A percentile compares a stretch with the other conserved stretches of the same genome.
These are phyloP conservation scores for Agaricus subrufescens DNA, from an alignment of 768 basidiomycete genomes.

Conservation along the genomic window DNA sequence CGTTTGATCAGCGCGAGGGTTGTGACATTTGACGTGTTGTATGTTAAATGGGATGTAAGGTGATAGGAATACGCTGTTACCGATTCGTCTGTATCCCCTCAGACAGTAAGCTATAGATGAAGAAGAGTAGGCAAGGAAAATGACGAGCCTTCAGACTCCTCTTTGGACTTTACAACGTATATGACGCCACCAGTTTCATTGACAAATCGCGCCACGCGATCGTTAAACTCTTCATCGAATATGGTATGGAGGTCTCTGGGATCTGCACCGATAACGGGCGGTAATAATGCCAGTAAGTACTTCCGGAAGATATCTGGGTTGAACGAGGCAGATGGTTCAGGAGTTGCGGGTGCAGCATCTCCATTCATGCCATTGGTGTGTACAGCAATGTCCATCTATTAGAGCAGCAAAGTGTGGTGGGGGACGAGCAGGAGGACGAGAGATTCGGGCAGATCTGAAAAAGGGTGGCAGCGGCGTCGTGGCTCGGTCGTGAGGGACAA, in stretches of 20 bases:
- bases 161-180: slow-evolving; percentile 77
- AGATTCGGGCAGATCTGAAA: too few species aligned
- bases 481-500: too few species aligned
- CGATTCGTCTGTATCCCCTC: slow-evolving; percentile 49
- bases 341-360: slow-evolving; percentile 13
- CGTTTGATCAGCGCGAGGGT: slow-evolving; percentile 97
- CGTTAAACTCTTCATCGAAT: slow-evolving; percentile 72
- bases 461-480: too few species aligned
- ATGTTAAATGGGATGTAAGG: slow-evolving; percentile 68
- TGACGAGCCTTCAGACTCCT: slow-evolving; percentile 65
- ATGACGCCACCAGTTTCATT: slow-evolving; percentile 71
- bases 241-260: slow-evolving; percentile 60
- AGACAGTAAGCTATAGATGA: background rate
- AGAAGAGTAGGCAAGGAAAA: background rate
- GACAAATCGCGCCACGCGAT: slow-evolving; percentile 72
- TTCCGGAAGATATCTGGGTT: slow-evolving; percentile 66
- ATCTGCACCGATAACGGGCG: slow-evolving; percentile 75
- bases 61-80: slow-evolving; percentile 61
- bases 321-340: slow-evolving; percentile 34
- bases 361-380: slow-evolving; percentile 22
- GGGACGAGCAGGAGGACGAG: background rate
- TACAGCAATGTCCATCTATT: slow-evolving; percentile 17
- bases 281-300: slow-evolving; percentile 70
- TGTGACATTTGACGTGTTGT: slow-evolving; percentile 74
- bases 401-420: background rate